Percentiles rank a stretch among this genome's conserved stretches.
Conservation (phyloP, 192 early-diverging fungal species). For the Martensiomyces pterosporus region DNA sequence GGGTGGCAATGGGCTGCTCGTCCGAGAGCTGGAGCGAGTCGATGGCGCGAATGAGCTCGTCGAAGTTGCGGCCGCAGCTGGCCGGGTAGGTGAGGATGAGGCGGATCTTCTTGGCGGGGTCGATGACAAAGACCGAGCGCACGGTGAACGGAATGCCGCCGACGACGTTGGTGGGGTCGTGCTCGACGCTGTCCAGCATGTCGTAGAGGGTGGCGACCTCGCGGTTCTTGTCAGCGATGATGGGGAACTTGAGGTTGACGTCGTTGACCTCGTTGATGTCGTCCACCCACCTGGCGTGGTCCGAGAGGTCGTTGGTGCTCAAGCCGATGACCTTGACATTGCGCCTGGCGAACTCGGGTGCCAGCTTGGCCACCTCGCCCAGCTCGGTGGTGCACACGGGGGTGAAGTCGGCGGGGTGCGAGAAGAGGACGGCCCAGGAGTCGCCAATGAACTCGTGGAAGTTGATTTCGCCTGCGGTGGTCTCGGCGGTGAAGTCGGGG, state of each 20-base stretch:
- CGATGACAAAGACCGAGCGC: constrained; percentile 93
- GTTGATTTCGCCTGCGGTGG: constrained; percentile 85
- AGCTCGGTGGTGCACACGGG: constrained; percentile 98
- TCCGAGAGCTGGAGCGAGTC: constrained; percentile 94
- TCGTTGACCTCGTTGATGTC: constrained; percentile 92
- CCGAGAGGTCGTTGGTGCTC: constrained; percentile 79
- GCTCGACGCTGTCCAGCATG: constrained; percentile 89
- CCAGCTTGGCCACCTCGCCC: constrained; percentile 82
- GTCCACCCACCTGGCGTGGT: constrained; percentile 83
- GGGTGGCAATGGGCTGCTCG: constrained; percentile 85
- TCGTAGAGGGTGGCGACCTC: constrained; percentile 87
- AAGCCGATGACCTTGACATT: constrained; percentile 91
- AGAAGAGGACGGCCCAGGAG: constrained; percentile 95
- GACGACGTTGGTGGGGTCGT: constrained; percentile 82
- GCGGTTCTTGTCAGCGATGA: constrained; percentile 89
- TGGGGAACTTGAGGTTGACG: constrained; percentile 78
- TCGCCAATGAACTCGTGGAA: constrained; percentile 86
- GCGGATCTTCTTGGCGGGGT: constrained; percentile 87
- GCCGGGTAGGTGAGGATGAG: constrained; percentile 91
- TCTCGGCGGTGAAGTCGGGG: constrained; percentile 77
- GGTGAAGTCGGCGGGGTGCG: constrained; percentile 95
- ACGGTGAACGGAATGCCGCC: constrained; percentile 93
- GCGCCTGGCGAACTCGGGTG: constrained; percentile 71
- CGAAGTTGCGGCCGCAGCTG: constrained; percentile 91
- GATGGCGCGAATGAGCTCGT: constrained; percentile 89